Base-by-base conservation (phyloP, 2,329 filamentous ascomycete genomes). In the Cladosporium sp. region DNA sequence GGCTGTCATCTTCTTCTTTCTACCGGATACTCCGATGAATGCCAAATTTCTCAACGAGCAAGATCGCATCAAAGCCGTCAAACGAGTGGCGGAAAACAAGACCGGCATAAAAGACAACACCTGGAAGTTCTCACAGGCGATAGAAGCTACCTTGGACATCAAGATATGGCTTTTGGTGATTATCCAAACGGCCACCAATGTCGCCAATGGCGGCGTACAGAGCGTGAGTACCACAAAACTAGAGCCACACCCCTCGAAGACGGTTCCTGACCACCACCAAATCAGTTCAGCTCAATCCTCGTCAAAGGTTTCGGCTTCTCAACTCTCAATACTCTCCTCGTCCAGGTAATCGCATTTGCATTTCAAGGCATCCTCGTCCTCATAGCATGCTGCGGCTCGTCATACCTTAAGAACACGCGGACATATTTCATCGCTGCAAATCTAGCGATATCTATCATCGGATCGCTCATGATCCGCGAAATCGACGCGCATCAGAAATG, bases 31-130 rank as follows among this genome's bases (percentile, higher is more conserved):
- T 3, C 79, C 81, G 0, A 75, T 77, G 51, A 77, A 76, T 40
- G 80, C 81, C 2, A 74, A 72, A 42, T 82, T 82, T 59, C 74
- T 88, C 56, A 83, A 73, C 4, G 76, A 78, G 6, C 79, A 83
- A 57, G 84, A 88, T 12, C 30, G 34, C 9, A 34, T 12, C n/a
- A 37, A 38, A 7, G 49, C 34, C n/a, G 30, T 51, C n/a, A 19
- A 38, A 30, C 30, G 49, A 37, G 20, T 51, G 28, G 15, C 19
- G 14, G 30, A 51, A 15, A 51, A 51, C 14, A 38, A 51, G 17
- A 51, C 49, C 4, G 49, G 49, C 49, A 38, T 51, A n/a, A 38
- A 51, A 15, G 37, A 51, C 49, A 36, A 38, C n/a, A 17, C 15
- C 15, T 51, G 49, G 49, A 51, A 51, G 22, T 19, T 38, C 7